Conservation (phyloP, 176 grass and related monocot genomes). For the Raddia guianensis region DNA sequence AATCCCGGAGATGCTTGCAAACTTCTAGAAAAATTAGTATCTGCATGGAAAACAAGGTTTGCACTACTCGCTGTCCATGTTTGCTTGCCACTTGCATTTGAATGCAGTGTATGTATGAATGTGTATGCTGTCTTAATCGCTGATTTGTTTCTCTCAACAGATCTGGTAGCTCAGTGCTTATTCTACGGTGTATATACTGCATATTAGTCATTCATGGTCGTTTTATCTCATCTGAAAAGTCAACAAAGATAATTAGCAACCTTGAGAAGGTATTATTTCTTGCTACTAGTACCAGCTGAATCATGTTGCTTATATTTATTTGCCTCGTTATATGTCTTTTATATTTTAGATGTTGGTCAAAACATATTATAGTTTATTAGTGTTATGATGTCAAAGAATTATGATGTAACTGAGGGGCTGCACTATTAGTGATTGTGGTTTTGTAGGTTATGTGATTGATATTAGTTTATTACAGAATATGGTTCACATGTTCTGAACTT, state of each 20-base stretch:
- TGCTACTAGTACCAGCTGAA: background rate
- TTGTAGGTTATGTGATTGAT: slow-evolving; percentile 11
- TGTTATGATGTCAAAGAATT: background rate
- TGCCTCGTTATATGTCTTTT: slow-evolving; percentile 19
- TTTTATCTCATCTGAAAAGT: slow-evolving; percentile 60
- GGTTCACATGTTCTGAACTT: background rate
- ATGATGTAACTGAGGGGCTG: slow-evolving; percentile 1
- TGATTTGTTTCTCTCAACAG: slow-evolving; percentile 50
- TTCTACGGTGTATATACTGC: slow-evolving; percentile 82
- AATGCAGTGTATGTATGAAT: background rate
- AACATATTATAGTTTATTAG: background rate
- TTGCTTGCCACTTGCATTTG: slow-evolving; percentile 19
- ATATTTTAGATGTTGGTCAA: background rate
- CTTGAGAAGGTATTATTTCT: slow-evolving; percentile 72
- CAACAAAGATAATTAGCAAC: slow-evolving; percentile 46
- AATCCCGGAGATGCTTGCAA: slow-evolving; percentile 66
- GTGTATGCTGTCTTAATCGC: slow-evolving; percentile 16
- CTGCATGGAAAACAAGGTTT: slow-evolving; percentile 80
- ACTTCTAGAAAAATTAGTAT: slow-evolving; percentile 68
- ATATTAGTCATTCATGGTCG: slow-evolving; percentile 74
- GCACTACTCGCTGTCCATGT: background rate
- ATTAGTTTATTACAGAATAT: slow-evolving; percentile 1
- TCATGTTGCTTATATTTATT: background rate
- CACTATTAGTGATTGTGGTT: background rate
- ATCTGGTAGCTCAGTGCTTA: slow-evolving; percentile 57